Evolutionary conservation across 768 basidiomycete genomes (phyloP), one percentile per base, ranked within the genome.

Genomic region (Amanita brunnescens): DNA sequence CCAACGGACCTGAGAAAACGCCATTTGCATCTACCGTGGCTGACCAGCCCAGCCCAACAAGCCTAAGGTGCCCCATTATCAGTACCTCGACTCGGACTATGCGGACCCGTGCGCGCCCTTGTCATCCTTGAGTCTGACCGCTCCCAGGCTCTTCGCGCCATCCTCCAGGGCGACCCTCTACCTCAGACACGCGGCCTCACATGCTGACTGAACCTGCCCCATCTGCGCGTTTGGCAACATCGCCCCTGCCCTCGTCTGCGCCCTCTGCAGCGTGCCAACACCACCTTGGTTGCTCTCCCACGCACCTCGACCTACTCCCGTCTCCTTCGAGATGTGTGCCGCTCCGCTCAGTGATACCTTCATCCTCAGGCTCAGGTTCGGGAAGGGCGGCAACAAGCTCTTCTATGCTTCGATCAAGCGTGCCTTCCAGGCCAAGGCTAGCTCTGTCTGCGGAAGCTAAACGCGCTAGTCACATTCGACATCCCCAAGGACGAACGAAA

Each of bases 201-300:
- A 75, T 52, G 2, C 21, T 2, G 80, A 70, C 53, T 94, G 91
- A 91, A 76, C 84, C 62, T 97, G 94, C 59, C 78, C 81, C 34
- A 84, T 97, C n/a, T 98, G 94, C 64, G 87, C 79, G 24, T 85
- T 83, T 60, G 77, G 78, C 26, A 96, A 95, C 65, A 78, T 80
- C 16, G 76, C 85, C 2, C 79, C 80, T n/a, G 76, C 85, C 2
- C 74, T 72, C n/a, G 71, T 83, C 60, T 96, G 93, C 61, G 72
- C 70, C 6, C 73, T 96, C 12, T 97, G 93, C 58, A 93, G 93
- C 1, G 85, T 94, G 18, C 80, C 85, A 18, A 75, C 83, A 30
- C 59, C 68, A 50, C 49, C 67, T 51, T 54, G 67, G n/a, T n/a
- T n/a, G n/a, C n/a, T n/a, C n/a, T n/a, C n/a, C n/a, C n/a, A n/a